Evolutionary conservation across 192 early-diverging fungal genomes (phyloP), one percentile per base, ranked within the genome.

Genomic region (Cetraspora pellucida): DNA sequence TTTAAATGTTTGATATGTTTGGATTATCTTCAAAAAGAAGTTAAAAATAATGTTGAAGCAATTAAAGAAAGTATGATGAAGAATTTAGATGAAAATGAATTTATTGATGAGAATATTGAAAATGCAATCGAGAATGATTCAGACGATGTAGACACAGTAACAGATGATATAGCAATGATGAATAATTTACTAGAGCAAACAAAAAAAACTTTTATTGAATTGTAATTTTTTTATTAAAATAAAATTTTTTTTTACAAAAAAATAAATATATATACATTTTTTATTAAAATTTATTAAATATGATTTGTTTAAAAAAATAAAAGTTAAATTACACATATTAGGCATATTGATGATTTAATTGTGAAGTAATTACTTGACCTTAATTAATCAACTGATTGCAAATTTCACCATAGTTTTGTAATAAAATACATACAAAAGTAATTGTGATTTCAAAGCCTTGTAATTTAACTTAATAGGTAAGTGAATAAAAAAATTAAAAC

Each of bases 21-120:
- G 5, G 31, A 37, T 37, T 37, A 37, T 37, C 31, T 37, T 37
- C 31, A 37, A 37, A 37, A 37, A 37, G 31, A 37, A 37, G 19
- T 69, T 69, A 69, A 1, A 69, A 69, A 69, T 30, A 69, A 49
- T 49, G 44, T 69, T 9, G 44, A 69, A n/a, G 67, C 67, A 23
- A 9, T 69, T 1, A 49, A 45, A 3, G 47, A 19, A 31, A 69
- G 67, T 69, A 21, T 69, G 46, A 10, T 31, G 9, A 69, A 47
- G 44, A n/a, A n/a, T 14, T 44, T 49, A 14, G 44, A 11, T 46
- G 43, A 69, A 69, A 69, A 69, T 49, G 44, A 69, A 46, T 21
- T 27, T 17, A 49, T 69, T 46, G 44, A 49, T 69, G 25, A 69
- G 10, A 49, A 49, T 69, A 49, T 21, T 46, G 44, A 69, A 69